A percentile compares a stretch with the other conserved stretches of the same genome.
phyloP scores from a whole-genome alignment of 73 alveolate species.

The Symbiodinium pilosum region DNA sequence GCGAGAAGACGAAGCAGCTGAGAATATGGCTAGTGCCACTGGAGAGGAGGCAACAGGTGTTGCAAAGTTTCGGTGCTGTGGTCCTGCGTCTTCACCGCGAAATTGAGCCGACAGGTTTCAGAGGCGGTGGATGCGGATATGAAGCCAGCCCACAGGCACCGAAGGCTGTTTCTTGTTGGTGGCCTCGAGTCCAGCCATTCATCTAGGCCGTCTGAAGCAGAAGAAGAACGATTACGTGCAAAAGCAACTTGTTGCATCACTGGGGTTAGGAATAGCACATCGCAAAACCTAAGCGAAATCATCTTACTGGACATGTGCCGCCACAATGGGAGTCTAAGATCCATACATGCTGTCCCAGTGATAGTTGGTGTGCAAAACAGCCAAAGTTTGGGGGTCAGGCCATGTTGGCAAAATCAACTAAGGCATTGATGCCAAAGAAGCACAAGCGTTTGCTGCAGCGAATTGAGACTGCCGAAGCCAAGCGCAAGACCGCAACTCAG shows the following conservation, averaged over 20 bases:
- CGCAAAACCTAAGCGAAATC: too few species aligned
- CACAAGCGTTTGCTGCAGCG: conserved; percentile 87
- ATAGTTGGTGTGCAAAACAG: too few species aligned
- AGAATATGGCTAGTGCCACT: conserved; percentile 16
- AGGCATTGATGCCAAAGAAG: conserved; percentile 93
- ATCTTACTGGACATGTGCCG: too few species aligned
- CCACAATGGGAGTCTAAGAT: too few species aligned
- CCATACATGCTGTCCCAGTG: too few species aligned
- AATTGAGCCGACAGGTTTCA: background rate
- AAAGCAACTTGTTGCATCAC: conserved; percentile 10
- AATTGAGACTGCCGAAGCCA: conserved; percentile 35
- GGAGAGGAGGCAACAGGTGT: too few species aligned
- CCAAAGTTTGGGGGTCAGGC: too few species aligned
- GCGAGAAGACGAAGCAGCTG: conserved; percentile 51
- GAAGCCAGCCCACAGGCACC: conserved; percentile 1
- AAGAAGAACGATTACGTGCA: conserved; percentile 78
- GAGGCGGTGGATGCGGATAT: background rate
- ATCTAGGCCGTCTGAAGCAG: conserved; percentile 48
- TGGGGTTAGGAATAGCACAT: too few species aligned
- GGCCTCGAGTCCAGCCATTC: background rate
- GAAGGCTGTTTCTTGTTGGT: background rate
- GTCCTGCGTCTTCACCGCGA: too few species aligned
- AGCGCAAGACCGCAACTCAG: conserved; percentile 1
- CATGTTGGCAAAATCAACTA: too few species aligned
- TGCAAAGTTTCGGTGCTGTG: too few species aligned